These are phyloP conservation scores for Tinospora cordifolia DNA, from an alignment of 164 flowering plant species.

Conservation along the genomic window DNA sequence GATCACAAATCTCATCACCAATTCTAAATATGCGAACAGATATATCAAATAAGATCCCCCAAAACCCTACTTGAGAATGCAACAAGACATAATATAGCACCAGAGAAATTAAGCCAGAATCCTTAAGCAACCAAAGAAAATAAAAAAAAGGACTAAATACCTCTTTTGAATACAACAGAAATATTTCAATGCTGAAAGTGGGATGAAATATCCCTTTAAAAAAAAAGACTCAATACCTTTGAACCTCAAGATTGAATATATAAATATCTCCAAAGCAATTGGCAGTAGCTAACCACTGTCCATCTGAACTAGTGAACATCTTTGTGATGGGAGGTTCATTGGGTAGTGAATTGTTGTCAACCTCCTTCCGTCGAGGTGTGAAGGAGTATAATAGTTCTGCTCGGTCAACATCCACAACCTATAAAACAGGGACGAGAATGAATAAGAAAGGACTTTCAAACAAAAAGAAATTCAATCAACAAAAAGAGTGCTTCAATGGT, in stretches of 20 bases:
- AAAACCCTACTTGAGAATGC: neutral
- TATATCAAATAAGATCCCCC: neutral
- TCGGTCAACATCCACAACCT: slow-evolving; percentile 63
- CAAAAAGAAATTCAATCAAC: neutral
- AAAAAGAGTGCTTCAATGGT: neutral
- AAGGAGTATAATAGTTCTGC: slow-evolving; percentile 46
- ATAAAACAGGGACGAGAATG: slow-evolving; percentile 3
- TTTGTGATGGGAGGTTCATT: slow-evolving; percentile 84
- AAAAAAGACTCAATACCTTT: slow-evolving; percentile 39
- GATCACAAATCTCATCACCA: too few relatives aligned
- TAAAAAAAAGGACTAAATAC: slow-evolving; percentile 26
- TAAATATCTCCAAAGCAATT: slow-evolving; percentile 91
- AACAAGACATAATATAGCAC: neutral
- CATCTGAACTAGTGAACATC: slow-evolving; percentile 72
- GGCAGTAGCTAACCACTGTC: slow-evolving; percentile 86
- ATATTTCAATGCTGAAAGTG: too few relatives aligned
- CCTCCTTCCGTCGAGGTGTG: slow-evolving; percentile 52
- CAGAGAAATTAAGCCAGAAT: neutral
- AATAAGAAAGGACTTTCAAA: neutral
- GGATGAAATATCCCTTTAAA: too few relatives aligned
- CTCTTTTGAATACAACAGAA: too few relatives aligned
- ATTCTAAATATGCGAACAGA: neutral
- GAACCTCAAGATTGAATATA: slow-evolving; percentile 68
- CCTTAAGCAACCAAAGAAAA: neutral
- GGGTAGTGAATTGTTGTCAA: slow-evolving; percentile 41